A percentile compares a stretch with the other conserved stretches of the same genome.
Evolutionary conservation across 1,284 basidiomycete species (phyloP).

Genomic region (Moesziomyces sp.): DNA sequence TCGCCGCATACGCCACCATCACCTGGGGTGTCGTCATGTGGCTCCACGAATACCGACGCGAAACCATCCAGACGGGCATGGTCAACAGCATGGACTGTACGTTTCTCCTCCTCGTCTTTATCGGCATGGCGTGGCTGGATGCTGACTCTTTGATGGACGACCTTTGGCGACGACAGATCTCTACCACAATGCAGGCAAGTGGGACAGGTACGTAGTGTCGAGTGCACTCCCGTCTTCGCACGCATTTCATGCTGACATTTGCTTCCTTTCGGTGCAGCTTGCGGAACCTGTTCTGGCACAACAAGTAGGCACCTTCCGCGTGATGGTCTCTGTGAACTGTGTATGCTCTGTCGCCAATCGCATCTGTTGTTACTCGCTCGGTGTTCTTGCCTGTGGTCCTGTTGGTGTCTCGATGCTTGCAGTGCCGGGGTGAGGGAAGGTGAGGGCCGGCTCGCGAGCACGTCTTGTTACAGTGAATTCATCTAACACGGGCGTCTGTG

Average conservation of each 20-base stretch:
- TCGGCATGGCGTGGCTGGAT: not conserved
- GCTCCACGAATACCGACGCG: conserved; percentile 84
- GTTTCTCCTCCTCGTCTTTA: conserved; percentile 10
- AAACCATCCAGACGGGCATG: conserved; percentile 93
- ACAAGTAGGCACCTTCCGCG: conserved; percentile 47
- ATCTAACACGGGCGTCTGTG: no score
- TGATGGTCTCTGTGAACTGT: not conserved
- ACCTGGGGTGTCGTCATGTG: conserved; percentile 99
- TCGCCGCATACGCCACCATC: conserved; percentile 87
- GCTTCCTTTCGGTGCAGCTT: conserved; percentile 32
- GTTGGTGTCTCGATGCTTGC: no score
- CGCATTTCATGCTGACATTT: conserved; percentile 4
- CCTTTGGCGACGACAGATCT: conserved; percentile 46
- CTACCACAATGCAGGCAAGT: conserved; percentile 65
- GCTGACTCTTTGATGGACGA: not conserved
- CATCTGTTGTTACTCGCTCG: not conserved
- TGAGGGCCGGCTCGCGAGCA: no score
- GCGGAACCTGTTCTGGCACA: conserved; percentile 67
- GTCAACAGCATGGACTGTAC: conserved; percentile 71
- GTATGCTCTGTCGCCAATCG: not conserved
- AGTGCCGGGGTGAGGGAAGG: no score
- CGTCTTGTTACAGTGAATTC: no score
- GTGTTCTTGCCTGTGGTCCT: no score
- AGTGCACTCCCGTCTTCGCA: not conserved
- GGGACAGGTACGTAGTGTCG: conserved; percentile 51